phyloP scores from a whole-genome alignment of 1,284 basidiomycete genomes.

The Testicularia cyperi region DNA sequence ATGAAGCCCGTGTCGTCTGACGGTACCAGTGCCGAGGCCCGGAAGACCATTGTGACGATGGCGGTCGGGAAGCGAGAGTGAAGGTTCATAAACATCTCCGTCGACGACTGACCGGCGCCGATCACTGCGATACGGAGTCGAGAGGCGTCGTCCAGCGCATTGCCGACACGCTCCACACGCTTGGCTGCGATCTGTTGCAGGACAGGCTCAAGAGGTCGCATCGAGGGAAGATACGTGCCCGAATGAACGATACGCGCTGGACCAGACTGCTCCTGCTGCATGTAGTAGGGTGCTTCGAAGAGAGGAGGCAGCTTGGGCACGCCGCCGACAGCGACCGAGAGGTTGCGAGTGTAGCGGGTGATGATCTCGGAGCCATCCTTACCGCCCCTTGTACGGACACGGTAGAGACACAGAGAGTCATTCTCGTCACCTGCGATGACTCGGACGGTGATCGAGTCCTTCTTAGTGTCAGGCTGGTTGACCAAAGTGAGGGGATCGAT shows the following conservation, averaged over 20 bases:
- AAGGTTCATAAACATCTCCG: conserved; percentile 56
- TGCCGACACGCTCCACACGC: conserved; percentile 6
- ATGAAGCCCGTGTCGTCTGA: conserved; percentile 58
- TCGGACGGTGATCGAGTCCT: conserved; percentile 20
- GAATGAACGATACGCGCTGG: conserved; percentile 51
- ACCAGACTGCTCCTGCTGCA: conserved; percentile 5
- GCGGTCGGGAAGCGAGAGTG: conserved; percentile 53
- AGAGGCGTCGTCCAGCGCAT: conserved; percentile 5
- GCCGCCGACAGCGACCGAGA: conserved; percentile 54
- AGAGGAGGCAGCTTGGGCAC: conserved; percentile 39
- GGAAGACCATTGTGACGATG: conserved; percentile 53
- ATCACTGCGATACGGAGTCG: conserved; percentile 53
- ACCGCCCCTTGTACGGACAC: conserved; percentile 31
- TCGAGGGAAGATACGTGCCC: conserved; percentile 48
- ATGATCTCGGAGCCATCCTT: conserved; percentile 13
- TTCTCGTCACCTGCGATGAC: conserved; percentile 6
- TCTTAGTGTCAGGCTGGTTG: conserved; percentile 12
- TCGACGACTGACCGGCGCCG: conserved; percentile 56
- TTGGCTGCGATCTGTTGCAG: conserved; percentile 21
- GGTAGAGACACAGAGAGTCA: conserved; percentile 34
- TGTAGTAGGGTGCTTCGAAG: conserved; percentile 35
- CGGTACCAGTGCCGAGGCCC: conserved; percentile 53
- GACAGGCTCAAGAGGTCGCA: conserved; percentile 36
- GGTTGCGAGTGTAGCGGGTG: conserved; percentile 41
- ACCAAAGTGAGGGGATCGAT: conserved; percentile 44